Conservation (phyloP, 2,329 filamentous ascomycete genomes). For the Calonectria pseudoreteaudii region DNA sequence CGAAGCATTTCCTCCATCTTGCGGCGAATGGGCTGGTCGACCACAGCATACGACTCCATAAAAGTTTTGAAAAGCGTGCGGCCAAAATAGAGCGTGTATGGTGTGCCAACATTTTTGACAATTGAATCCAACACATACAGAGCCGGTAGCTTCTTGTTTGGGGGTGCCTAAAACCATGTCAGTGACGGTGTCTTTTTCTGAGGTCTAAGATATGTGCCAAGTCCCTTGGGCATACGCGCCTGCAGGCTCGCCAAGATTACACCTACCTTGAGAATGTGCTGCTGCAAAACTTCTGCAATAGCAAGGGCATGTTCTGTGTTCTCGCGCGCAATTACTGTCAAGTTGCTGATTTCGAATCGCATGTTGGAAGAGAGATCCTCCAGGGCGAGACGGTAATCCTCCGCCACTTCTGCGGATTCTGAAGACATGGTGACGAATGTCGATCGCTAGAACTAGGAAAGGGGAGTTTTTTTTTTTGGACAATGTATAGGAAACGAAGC, state of each 20-base stretch:
- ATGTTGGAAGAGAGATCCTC: slow-evolving; percentile 93
- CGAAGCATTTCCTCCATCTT: slow-evolving; percentile 98
- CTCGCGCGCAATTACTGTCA: slow-evolving; percentile 97
- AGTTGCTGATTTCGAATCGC: slow-evolving; percentile 94
- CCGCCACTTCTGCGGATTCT: slow-evolving; percentile 85
- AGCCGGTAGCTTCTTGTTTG: slow-evolving; percentile 91
- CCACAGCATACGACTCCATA: slow-evolving; percentile 94
- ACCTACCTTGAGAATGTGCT: slow-evolving; percentile 94
- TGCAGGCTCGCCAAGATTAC: background rate
- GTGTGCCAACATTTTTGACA: slow-evolving; percentile 97
- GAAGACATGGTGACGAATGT: slow-evolving; percentile 56
- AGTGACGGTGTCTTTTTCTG: slow-evolving; percentile 44
- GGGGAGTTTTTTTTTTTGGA: slow-evolving; percentile 3
- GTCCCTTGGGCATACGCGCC: background rate
- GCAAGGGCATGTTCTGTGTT: slow-evolving; percentile 95
- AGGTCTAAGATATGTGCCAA: background rate
- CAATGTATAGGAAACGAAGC: slow-evolving; percentile 25
- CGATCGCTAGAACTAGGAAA: slow-evolving; percentile 27
- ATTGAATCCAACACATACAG: slow-evolving; percentile 98
- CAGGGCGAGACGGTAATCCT: slow-evolving; percentile 93
- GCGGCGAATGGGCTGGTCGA: slow-evolving; percentile 83
- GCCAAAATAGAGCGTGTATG: slow-evolving; percentile 95
- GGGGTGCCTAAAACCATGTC: slow-evolving; percentile 75
- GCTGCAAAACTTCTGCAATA: slow-evolving; percentile 89
- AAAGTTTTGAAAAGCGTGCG: slow-evolving; percentile 93